Conservation (phyloP, 306 rosid genomes). For the Lagenaria siceraria region DNA sequence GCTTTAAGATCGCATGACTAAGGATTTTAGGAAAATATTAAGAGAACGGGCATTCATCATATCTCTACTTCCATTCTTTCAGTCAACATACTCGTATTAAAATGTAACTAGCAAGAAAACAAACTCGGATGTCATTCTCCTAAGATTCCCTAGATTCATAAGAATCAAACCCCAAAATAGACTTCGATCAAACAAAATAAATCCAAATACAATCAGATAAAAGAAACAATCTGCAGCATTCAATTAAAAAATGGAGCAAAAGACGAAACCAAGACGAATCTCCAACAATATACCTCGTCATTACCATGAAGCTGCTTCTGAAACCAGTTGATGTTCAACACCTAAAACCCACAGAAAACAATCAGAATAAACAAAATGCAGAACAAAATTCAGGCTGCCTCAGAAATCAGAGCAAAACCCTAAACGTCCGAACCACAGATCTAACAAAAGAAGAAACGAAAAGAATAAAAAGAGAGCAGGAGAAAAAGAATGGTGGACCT, state of each 20-base stretch:
- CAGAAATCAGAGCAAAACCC: background rate
- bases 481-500: conserved; percentile 22
- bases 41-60: background rate
- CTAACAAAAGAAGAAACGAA: background rate
- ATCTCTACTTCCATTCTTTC: background rate
- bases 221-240: background rate
- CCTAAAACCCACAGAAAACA: conserved; percentile 14
- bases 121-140: background rate
- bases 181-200: background rate
- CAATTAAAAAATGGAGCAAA: background rate
- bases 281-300: conserved; percentile 39
- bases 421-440: conserved; percentile 9
- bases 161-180: background rate
- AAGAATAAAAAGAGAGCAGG: background rate
- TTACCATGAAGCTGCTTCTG: conserved; percentile 66
- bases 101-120: background rate
- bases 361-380: background rate
- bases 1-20: background rate
- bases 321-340: conserved; percentile 47
- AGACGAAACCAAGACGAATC: background rate
- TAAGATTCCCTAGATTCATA: background rate
- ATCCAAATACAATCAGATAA: background rate
- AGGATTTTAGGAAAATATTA: background rate
- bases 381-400: background rate
- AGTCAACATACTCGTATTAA: background rate